These are phyloP conservation scores for Penicillium longicatenatum DNA, from an alignment of 495 filamentous ascomycete species.

Conservation along the genomic window DNA sequence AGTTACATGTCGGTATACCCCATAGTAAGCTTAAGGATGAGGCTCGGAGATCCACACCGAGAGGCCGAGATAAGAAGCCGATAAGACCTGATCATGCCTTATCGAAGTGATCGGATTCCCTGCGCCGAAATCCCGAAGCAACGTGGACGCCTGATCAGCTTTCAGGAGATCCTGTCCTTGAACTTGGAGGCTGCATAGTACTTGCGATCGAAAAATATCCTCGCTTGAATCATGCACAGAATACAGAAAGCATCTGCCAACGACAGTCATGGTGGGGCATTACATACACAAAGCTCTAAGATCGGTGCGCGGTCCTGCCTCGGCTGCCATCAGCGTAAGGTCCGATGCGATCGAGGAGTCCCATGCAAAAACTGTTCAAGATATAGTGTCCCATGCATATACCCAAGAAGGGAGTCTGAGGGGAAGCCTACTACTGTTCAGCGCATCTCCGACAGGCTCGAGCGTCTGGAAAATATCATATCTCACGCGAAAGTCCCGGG, in stretches of 20 bases:
- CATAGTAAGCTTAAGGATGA: background rate
- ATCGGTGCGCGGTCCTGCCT: conserved; percentile 16
- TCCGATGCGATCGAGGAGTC: conserved; percentile 62
- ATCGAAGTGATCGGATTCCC: background rate
- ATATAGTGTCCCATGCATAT: conserved; percentile 54
- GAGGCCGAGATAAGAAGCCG: background rate
- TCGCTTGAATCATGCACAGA: background rate
- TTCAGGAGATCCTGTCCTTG: background rate
- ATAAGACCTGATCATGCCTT: background rate
- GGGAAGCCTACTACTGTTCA: conserved; percentile 51
- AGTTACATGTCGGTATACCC: background rate
- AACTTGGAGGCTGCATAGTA: background rate
- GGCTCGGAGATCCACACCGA: background rate
- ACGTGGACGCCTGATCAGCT: background rate
- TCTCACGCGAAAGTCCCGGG: background rate
- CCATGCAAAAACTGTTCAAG: conserved; percentile 65
- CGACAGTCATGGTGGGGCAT: conserved; percentile 1
- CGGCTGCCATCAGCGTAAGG: conserved; percentile 63
- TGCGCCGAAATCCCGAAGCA: background rate
- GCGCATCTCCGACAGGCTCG: conserved; percentile 55
- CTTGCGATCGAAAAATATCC: background rate
- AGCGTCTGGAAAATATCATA: conserved; percentile 49
- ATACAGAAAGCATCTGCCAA: conserved; percentile 1
- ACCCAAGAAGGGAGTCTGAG: conserved; percentile 54
- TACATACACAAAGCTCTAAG: conserved; percentile 1